These are phyloP conservation scores for Myriosclerotinia curreyana DNA, from an alignment of 2,329 filamentous ascomycete species.

Conservation along the genomic window DNA sequence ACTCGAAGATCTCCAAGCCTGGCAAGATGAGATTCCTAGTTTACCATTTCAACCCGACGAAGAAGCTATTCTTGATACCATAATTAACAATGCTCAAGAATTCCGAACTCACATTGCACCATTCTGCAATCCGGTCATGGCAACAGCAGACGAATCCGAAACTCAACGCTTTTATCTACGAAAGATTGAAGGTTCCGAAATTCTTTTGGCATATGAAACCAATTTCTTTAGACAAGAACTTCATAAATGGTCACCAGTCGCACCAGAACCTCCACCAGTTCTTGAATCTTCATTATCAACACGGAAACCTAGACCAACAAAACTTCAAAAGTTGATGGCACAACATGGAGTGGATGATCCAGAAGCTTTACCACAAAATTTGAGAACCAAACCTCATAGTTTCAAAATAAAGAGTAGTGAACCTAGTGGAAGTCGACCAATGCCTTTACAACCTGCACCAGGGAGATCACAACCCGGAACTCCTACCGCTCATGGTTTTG, in stretches of 20 bases:
- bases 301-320: slow-evolving; percentile 91
- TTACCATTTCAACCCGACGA: slow-evolving; percentile 96
- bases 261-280: slow-evolving; percentile 79
- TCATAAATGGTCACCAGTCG: slow-evolving; percentile 91
- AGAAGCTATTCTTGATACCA: slow-evolving; percentile 78
- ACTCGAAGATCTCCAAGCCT: slow-evolving; percentile 79
- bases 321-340: slow-evolving; percentile 90
- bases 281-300: slow-evolving; percentile 87
- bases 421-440: slow-evolving; percentile 34
- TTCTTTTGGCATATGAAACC: slow-evolving; percentile 87
- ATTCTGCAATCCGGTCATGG: slow-evolving; percentile 77
- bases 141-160: slow-evolving; percentile 80
- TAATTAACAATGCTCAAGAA: slow-evolving; percentile 77
- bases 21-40: slow-evolving; percentile 76
- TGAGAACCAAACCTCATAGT: slow-evolving; percentile 37
- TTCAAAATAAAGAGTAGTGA: slow-evolving; percentile 39
- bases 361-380: slow-evolving; percentile 79
- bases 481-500: slow-evolving; percentile 34
- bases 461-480: slow-evolving; percentile 37
- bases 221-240: slow-evolving; percentile 96
- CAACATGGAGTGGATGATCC: slow-evolving; percentile 86
- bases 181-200: slow-evolving; percentile 95
- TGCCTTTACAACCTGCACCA: slow-evolving; percentile 37
- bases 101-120: slow-evolving; percentile 80
- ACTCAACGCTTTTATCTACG: slow-evolving; percentile 92